Base-by-base conservation (phyloP, 768 basidiomycete genomes). In the Artomyces pyxidatus region DNA sequence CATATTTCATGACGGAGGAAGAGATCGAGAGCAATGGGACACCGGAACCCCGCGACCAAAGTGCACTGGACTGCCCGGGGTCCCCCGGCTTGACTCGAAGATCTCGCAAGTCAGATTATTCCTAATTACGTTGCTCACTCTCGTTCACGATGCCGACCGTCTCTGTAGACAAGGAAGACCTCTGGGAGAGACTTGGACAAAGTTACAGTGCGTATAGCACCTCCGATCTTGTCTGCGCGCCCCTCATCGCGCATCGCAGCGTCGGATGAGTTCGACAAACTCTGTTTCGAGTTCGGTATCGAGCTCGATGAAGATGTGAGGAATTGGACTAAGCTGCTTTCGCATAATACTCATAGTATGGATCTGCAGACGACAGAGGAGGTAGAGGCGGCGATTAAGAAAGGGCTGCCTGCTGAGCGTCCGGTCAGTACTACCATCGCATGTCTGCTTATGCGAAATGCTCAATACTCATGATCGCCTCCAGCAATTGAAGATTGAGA, bases 231-330 rank as follows among this genome's bases (percentile, higher is more conserved):
- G 50, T 55, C 57, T 4, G 37, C 41, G 39, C 37, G 48, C 50
- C 44, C 48, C 48, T 53, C 42, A 45, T 45, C 48, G 61, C 47
- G 44, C 54, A 26, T 45, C 56, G 27, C 63, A 98, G 95, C 92
- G 43, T 82, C 88, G 37, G 85, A 95, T 54, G 93, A 94, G 55
- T 97, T 98, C 59, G 96, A 98, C 70, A 80, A 81, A 63, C 77
- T 98, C 45, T 88, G 90, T 59, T 99, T 99, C 71, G 91, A 98
- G 57, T 99, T 94, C 68, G 96, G 96, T 48, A 72, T 99, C 41
- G 96, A 99, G 70, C 74, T 98, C 28, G 96, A 99, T 62, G 96
- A 96, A 69, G 96, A 99, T 70, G 95, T 97, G 86, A 73, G 25
- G 37, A 14, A 27, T 8, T 35, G 22, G 22, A 32, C 39, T 17